These are phyloP conservation scores for Fusarium lateritium DNA, from an alignment of 2,329 filamentous ascomycete species.

Conservation along the genomic window DNA sequence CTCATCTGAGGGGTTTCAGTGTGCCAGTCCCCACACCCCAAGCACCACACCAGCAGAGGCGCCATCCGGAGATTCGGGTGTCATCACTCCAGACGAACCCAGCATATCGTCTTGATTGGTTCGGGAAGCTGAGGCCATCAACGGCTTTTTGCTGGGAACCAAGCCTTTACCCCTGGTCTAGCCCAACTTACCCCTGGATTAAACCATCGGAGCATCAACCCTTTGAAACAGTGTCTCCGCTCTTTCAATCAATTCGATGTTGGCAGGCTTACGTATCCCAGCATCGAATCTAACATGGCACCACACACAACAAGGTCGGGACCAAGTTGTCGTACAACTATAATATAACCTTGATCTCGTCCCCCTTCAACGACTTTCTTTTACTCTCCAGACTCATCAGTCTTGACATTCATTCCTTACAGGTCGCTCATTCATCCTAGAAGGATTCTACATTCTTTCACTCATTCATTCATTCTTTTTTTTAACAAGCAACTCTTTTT, in stretches of 20 bases:
- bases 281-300: conserved; percentile 18
- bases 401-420: conserved; percentile 40
- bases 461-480: conserved; percentile 18
- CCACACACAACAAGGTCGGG: conserved; percentile 29
- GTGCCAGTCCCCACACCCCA: conserved; percentile 38
- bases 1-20: conserved; percentile 33
- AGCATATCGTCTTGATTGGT: conserved; percentile 12
- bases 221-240: conserved; percentile 38
- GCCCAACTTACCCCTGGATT: conserved; percentile 27
- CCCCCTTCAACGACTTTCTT: conserved; percentile 11
- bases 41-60: neutral
- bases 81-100: neutral
- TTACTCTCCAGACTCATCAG: conserved; percentile 34
- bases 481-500: conserved; percentile 7
- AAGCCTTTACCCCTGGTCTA: conserved; percentile 35
- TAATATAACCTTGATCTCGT: conserved; percentile 40
- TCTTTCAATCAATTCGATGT: conserved; percentile 34
- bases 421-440: conserved; percentile 38
- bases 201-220: conserved; percentile 22
- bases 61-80: conserved; percentile 27
- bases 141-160: conserved; percentile 17
- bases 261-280: conserved; percentile 19
- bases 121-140: conserved; percentile 26
- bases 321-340: conserved; percentile 28
- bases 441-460: conserved; percentile 40